Base-by-base conservation (phyloP, 2,329 filamentous ascomycete species). In the Metarhizium sp. region DNA sequence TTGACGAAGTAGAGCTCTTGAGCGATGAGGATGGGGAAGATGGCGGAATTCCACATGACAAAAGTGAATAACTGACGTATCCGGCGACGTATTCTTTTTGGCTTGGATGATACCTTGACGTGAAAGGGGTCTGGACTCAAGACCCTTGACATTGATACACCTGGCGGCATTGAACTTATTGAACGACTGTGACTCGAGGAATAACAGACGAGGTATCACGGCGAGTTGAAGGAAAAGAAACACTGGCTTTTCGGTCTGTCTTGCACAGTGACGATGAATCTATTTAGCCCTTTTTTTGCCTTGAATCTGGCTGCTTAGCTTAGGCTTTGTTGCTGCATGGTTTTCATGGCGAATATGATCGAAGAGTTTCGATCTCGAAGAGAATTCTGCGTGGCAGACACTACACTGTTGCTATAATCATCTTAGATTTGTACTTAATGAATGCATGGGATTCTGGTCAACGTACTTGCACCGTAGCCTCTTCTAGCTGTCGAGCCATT, bases 1-100 rank as follows among this genome's bases (percentile, higher is more conserved):
- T 97, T 54, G 90, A 96, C 60, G 91, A 96, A 65, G 92, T 99
- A 3, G 89, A 96, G 68, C 86, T 84, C 2, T 79, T 96, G 65
- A 94, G 95, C 66, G 90, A 94, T 63, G 82, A 85, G 50, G 77
- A 80, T 49, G 73, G 77, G 52, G 68, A 67, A 14, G 75, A 78
- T 60, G 75, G 72, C 30, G 61, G 71, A 46, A 62, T 71, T 57
- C 63, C 64, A 30, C 8, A 6, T 29, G 11, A 16, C 14, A 20
- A 13, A 3, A 29, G 25, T 29, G 45, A 14, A 30, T 29, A 30
- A 11, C 7, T 45, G 42, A 10, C 10, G 13, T 14, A 30, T 48
- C 25, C 8, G 14, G 3, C 30, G 18, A 34, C 32, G 10, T 29
- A n/a, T 30, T 14, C 8, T 46, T 13, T 10, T 14, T 48, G 45